Percentiles rank a stretch among this genome's conserved stretches.
These are phyloP conservation scores for Globisporangium nagaii DNA, from an alignment of 352 stramenopile species.

Conservation along the genomic window DNA sequence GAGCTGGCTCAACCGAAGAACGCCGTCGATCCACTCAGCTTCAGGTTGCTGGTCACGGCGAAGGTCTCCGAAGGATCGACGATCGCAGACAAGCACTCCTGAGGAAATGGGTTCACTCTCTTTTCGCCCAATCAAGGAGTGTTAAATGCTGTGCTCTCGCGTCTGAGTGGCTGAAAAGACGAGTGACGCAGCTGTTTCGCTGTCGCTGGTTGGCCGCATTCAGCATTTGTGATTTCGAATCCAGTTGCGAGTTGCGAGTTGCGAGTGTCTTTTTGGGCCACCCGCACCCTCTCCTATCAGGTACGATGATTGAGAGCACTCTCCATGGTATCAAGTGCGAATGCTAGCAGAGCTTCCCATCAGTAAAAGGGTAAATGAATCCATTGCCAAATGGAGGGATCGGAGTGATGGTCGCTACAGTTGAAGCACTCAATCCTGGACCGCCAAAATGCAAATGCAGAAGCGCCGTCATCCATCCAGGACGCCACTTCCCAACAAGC, in stretches of 20 bases:
- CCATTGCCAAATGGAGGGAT: background rate
- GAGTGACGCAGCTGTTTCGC: background rate
- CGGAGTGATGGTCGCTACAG: background rate
- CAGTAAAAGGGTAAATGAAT: background rate
- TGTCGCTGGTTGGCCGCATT: background rate
- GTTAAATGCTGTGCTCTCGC: background rate
- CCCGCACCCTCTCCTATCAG: background rate
- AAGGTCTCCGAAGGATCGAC: background rate
- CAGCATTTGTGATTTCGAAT: conserved; percentile 3
- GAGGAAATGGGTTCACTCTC: background rate
- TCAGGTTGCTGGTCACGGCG: background rate
- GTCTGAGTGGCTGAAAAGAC: background rate
- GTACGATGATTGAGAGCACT: no score
- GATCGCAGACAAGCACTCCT: background rate
- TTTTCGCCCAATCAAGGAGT: background rate
- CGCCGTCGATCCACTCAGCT: background rate
- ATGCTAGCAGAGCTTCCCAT: no score
- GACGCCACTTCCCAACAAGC: background rate
- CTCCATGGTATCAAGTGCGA: no score
- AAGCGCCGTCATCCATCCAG: background rate
- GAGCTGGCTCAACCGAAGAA: background rate
- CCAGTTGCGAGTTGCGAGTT: background rate
- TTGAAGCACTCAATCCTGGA: conserved; percentile 3
- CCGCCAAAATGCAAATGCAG: background rate
- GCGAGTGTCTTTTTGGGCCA: background rate